phyloP scores from a whole-genome alignment of 2,329 filamentous ascomycete genomes.

The Fusarium sp. region DNA sequence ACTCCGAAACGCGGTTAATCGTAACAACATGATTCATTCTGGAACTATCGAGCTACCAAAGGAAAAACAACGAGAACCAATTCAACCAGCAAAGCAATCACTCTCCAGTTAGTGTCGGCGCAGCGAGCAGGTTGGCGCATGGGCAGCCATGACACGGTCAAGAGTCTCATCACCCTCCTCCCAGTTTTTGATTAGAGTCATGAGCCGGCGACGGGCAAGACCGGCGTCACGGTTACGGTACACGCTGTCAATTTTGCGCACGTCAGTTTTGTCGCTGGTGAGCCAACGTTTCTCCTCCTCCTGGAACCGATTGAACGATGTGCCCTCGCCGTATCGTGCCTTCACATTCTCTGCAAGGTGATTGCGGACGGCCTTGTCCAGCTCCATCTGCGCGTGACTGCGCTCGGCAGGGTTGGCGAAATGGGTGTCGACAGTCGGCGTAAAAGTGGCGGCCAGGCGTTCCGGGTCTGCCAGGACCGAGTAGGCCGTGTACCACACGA shows the following conservation, averaged over 20 bases:
- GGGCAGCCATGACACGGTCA: conserved; percentile 48
- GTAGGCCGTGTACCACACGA: conserved; percentile 51
- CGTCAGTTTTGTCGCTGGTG: conserved; percentile 50
- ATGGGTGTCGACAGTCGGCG: conserved; percentile 42
- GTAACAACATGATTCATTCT: conserved; percentile 1
- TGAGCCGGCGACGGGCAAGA: conserved; percentile 46
- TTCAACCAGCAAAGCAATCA: not conserved
- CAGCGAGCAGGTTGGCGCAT: conserved; percentile 43
- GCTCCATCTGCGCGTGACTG: conserved; percentile 39
- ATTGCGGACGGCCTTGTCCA: conserved; percentile 44
- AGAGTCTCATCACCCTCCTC: conserved; percentile 52
- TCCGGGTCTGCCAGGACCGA: conserved; percentile 49
- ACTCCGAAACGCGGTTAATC: not conserved
- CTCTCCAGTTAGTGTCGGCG: conserved; percentile 12
- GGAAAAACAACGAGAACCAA: not conserved
- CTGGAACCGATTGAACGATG: conserved; percentile 46
- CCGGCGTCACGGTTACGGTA: conserved; percentile 54
- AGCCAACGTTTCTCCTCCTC: conserved; percentile 52
- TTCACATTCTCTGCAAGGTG: conserved; percentile 47
- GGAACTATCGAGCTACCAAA: not conserved
- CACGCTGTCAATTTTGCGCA: conserved; percentile 55
- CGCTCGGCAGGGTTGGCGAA: conserved; percentile 40
- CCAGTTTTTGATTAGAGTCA: conserved; percentile 52
- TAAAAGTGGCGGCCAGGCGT: conserved; percentile 39
- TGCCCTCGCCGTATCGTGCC: conserved; percentile 44